These are phyloP conservation scores for Fragaria iinumae DNA, from an alignment of 306 rosid genomes.

Conservation along the genomic window DNA sequence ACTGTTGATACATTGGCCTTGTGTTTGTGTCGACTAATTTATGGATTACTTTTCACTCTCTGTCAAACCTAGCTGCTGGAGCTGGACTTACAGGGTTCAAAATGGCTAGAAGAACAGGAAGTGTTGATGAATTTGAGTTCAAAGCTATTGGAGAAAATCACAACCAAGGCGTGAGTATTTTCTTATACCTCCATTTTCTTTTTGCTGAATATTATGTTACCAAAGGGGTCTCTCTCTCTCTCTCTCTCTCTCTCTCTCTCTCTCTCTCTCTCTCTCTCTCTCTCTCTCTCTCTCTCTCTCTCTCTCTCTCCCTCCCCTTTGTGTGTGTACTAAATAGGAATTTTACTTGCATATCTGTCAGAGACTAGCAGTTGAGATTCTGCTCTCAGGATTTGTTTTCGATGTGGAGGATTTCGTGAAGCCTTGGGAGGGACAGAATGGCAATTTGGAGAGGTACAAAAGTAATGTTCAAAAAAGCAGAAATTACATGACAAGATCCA, in stretches of 20 bases:
- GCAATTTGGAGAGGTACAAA: slow-evolving; percentile 69
- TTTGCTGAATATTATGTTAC: neutral
- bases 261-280: neutral
- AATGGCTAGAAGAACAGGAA: slow-evolving; percentile 62
- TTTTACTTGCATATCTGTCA: slow-evolving; percentile 31
- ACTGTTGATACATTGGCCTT: neutral
- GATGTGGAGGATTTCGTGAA: slow-evolving; percentile 64
- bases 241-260: too few relatives aligned
- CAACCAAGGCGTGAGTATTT: slow-evolving; percentile 49
- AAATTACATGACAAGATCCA: slow-evolving; percentile 5
- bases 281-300: neutral
- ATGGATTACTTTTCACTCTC: slow-evolving; percentile 16
- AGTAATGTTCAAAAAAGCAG: slow-evolving; percentile 6
- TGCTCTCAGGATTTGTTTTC: slow-evolving; percentile 80
- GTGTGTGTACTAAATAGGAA: slow-evolving; percentile 2
- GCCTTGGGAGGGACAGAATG: slow-evolving; percentile 76
- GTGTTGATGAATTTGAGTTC: slow-evolving; percentile 51
- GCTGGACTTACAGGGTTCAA: slow-evolving; percentile 63
- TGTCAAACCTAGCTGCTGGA: slow-evolving; percentile 50
- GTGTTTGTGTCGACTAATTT: slow-evolving; percentile 8
- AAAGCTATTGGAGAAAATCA: slow-evolving; percentile 52
- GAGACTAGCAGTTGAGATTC: slow-evolving; percentile 80
- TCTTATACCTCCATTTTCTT: neutral
- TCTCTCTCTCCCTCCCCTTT: neutral
- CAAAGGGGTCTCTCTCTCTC: neutral